Conservation (phyloP, 2,329 filamentous ascomycete species). For the Beauveria varroae region DNA sequence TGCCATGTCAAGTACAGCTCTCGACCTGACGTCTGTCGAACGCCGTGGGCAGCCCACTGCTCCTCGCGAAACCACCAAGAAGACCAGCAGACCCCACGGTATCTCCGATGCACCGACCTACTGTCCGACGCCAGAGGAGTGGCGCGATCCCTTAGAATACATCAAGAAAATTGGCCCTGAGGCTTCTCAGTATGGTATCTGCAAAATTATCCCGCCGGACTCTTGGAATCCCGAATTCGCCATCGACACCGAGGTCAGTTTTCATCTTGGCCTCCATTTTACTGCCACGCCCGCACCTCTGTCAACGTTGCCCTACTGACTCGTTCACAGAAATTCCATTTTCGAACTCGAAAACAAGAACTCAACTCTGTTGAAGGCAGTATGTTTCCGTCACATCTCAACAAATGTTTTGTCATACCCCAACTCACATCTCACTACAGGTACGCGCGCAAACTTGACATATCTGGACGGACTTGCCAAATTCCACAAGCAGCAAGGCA, state of each 20-base stretch:
- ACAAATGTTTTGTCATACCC: neutral
- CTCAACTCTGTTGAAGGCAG: constrained; percentile 97
- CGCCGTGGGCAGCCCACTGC: constrained; percentile 76
- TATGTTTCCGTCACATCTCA: constrained; percentile 38
- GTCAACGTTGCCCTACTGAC: constrained; percentile 12
- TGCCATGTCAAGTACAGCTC: constrained; percentile 49
- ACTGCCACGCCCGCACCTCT: neutral
- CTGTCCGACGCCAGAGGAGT: constrained; percentile 85
- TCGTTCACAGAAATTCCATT: constrained; percentile 74
- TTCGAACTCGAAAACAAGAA: constrained; percentile 91
- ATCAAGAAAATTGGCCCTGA: constrained; percentile 87
- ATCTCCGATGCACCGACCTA: constrained; percentile 88
- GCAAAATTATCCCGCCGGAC: constrained; percentile 91
- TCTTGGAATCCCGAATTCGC: constrained; percentile 92
- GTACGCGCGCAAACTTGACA: constrained; percentile 88
- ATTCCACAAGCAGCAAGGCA: constrained; percentile 95
- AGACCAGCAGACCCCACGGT: constrained; percentile 72
- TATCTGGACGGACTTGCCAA: constrained; percentile 93
- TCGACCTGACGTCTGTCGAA: constrained; percentile 87
- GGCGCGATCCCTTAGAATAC: constrained; percentile 88
- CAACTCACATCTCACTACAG: constrained; percentile 35
- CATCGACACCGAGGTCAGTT: constrained; percentile 82
- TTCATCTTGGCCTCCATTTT: neutral
- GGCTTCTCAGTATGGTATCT: constrained; percentile 80
- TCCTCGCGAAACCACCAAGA: constrained; percentile 67